Evolutionary conservation across 2,329 filamentous ascomycete genomes (phyloP), one percentile per base, ranked within the genome.

Genomic region (Monosporascus sp.): DNA sequence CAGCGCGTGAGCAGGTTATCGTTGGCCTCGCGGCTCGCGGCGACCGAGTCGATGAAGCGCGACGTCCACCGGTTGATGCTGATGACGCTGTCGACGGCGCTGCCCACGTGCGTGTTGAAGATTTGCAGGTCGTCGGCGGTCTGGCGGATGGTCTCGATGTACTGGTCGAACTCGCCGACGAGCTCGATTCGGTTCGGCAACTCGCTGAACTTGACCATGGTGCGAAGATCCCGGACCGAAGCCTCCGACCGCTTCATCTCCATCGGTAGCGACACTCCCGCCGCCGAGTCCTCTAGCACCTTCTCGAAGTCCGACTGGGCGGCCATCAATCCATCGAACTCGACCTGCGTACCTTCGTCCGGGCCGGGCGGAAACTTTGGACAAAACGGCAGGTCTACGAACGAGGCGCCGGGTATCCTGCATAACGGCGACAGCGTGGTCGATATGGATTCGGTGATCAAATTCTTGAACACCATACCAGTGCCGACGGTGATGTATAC

Each of bases 221-320:
- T 86, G 35, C 87, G 82, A 24, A 94, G 72, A 62, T 92, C 89
- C 41, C 89, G 81, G 37, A 94, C 85, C 1, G 86, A 85, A 2
- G 83, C 77, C 68, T 93, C 88, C 3, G 86, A 85, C 9, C 84
- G 80, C 72, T 91, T 92, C 84, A 94, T 91, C 60, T 90, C 87
- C 60, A 88, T 76, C 0, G 89, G 89, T 3, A 94, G 72, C 1
- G 82, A 83, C 2, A 85, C 81, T 1, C 85, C 82, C 22, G 84
- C 78, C 1, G 83, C 80, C 17, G 82, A 84, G 54, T 84, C 81
- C 59, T 89, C 82, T 4, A 94, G 72, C 1, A 94, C 84, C 53
- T 87, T 81, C 68, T 91, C 88, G 52, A 95, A 91, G 28, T 85
- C 79, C n/a, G 81, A 76, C 68, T 95, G 89, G 1, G 88, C 81